Evolutionary conservation across 208 protist genomes (phyloP).

Genomic region (Crithidia acanthocephali): DNA sequence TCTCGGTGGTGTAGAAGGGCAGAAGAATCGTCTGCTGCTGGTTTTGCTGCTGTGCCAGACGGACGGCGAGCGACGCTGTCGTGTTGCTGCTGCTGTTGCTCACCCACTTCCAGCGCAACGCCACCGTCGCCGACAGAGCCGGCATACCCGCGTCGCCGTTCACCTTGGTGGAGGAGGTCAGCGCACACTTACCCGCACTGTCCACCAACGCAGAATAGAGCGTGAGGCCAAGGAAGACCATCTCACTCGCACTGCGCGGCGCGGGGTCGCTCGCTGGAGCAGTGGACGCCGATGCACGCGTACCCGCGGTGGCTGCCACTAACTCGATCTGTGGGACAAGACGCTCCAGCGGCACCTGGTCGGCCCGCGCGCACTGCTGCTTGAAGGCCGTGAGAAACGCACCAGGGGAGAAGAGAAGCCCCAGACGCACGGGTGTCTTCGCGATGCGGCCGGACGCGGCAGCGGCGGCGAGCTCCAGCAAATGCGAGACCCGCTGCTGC

Average conservation of each 20-base stretch:
- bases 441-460: constrained; percentile 30
- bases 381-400: constrained; percentile 98
- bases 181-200: constrained; percentile 41
- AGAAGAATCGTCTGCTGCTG: constrained; percentile 37
- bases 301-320: neutral
- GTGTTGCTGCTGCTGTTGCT: constrained; percentile 5
- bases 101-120: constrained; percentile 51
- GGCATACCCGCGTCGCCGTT: constrained; percentile 22
- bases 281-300: neutral
- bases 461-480: constrained; percentile 63
- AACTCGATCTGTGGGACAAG: constrained; percentile 82
- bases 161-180: constrained; percentile 39
- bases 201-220: constrained; percentile 65
- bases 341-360: constrained; percentile 93
- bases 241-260: constrained; percentile 20
- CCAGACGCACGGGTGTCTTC: constrained; percentile 84
- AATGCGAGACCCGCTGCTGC: constrained; percentile 54
- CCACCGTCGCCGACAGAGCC: constrained; percentile 40
- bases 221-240: constrained; percentile 37
- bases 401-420: constrained; percentile 95
- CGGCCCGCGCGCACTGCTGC: constrained; percentile 91
- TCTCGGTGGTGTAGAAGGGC: constrained; percentile 88
- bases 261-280: neutral
- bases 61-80: constrained; percentile 35
- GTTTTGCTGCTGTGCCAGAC: constrained; percentile 36